phyloP scores from a whole-genome alignment of 805 yeast species.

The Starmerella bombicola region DNA sequence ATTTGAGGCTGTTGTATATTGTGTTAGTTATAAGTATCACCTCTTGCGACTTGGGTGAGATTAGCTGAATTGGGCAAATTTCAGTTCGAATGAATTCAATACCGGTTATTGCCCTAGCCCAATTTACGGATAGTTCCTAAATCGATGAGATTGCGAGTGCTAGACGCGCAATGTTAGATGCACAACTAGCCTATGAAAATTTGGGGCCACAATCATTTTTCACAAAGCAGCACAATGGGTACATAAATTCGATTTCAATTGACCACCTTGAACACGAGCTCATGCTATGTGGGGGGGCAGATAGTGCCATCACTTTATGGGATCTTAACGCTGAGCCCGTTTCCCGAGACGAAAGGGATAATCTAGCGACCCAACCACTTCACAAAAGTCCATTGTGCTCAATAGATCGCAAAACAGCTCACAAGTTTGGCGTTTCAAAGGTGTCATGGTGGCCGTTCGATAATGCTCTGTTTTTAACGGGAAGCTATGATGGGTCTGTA shows the following conservation, averaged over 20 bases:
- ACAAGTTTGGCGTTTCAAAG: slow-evolving; percentile 59
- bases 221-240: slow-evolving; percentile 27
- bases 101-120: no score
- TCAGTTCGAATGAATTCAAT: no score
- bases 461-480: slow-evolving; percentile 70
- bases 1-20: no score
- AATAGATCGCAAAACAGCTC: slow-evolving; percentile 31
- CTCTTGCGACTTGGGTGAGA: no score
- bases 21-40: no score
- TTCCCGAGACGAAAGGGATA: slow-evolving; percentile 12
- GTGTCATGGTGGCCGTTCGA: slow-evolving; percentile 84
- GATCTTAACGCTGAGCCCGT: slow-evolving; percentile 33
- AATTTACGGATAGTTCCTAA: no score
- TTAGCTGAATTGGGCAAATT: no score
- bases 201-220: slow-evolving; percentile 19
- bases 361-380: slow-evolving; percentile 14
- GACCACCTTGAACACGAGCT: slow-evolving; percentile 38
- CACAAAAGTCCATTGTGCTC: slow-evolving; percentile 12
- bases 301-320: slow-evolving; percentile 58
- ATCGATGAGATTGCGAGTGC: no score
- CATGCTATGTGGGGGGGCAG: slow-evolving; percentile 61
- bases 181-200: slow-evolving; percentile 10
- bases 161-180: no score
- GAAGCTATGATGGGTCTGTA: slow-evolving; percentile 66
- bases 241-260: slow-evolving; percentile 49